These are phyloP conservation scores for Eleusine coracana DNA, from an alignment of 176 grass and related monocot genomes.

Conservation along the genomic window DNA sequence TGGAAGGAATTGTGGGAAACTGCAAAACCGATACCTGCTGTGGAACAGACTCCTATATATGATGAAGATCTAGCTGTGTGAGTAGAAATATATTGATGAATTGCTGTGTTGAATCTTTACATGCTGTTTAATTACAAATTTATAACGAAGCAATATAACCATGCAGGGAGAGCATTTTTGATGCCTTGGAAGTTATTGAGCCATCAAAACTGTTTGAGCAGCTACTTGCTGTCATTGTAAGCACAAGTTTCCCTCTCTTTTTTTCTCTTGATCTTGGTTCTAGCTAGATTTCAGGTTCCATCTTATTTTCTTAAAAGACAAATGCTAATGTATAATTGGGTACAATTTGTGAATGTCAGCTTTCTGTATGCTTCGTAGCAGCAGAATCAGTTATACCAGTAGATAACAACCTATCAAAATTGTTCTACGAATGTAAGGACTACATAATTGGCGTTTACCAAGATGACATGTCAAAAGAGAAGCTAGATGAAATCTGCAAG, in stretches of 20 bases:
- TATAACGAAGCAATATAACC: constrained; percentile 20
- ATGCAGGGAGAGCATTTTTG: constrained; percentile 90
- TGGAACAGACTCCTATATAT: constrained; percentile 91
- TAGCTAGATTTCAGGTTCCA: constrained; percentile 22
- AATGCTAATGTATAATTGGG: constrained; percentile 3
- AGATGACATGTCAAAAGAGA: constrained; percentile 58
- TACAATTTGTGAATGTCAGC: constrained; percentile 61
- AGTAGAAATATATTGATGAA: constrained; percentile 42
- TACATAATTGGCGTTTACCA: constrained; percentile 59
- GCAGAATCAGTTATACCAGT: constrained; percentile 62
- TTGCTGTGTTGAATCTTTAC: constrained; percentile 27
- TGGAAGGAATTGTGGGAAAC: constrained; percentile 95
- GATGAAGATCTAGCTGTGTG: constrained; percentile 98
- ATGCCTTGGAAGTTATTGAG: constrained; percentile 69
- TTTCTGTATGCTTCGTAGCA: constrained; percentile 75
- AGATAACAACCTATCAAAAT: constrained; percentile 65
- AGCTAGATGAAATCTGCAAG: constrained; percentile 78
- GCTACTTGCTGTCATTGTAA: constrained; percentile 72
- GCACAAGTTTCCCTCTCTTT: constrained; percentile 21
- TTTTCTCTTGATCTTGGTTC: not conserved
- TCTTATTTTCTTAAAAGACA: constrained; percentile 16
- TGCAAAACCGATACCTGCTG: constrained; percentile 85
- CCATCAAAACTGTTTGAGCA: constrained; percentile 86
- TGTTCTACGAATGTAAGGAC: constrained; percentile 86
- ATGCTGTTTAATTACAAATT: constrained; percentile 18